These are phyloP conservation scores for Drechslera avenae DNA, from an alignment of 2,329 filamentous ascomycete species.

Conservation along the genomic window DNA sequence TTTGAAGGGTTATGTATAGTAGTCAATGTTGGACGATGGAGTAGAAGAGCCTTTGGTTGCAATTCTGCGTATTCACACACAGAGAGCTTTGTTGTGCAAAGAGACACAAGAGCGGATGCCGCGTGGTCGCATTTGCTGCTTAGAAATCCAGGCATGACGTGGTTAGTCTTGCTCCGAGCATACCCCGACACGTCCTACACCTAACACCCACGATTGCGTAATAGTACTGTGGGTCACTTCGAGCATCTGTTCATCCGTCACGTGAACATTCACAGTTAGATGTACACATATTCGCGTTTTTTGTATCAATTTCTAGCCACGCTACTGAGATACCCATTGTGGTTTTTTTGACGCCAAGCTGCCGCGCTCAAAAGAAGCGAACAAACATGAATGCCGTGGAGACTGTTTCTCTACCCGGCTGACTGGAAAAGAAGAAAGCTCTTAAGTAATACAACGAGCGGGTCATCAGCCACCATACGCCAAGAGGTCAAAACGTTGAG, in stretches of 20 bases:
- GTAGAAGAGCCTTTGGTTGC: not conserved
- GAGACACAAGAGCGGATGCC: too few species aligned
- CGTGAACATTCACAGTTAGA: too few species aligned
- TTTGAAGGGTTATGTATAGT: not conserved
- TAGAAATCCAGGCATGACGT: not conserved
- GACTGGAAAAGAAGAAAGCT: not conserved
- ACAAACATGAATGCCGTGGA: not conserved
- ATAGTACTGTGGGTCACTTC: too few species aligned
- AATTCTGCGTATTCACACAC: too few species aligned
- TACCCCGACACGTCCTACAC: too few species aligned
- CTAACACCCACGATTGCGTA: too few species aligned
- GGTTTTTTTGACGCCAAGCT: not conserved
- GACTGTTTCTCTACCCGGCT: slow-evolving; percentile 1
- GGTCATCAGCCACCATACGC: not conserved
- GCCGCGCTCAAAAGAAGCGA: slow-evolving; percentile 8
- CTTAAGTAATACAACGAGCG: slow-evolving; percentile 15
- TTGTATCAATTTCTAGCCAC: too few species aligned
- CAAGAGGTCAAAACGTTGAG: not conserved
- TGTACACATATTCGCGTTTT: too few species aligned
- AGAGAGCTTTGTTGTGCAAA: too few species aligned
- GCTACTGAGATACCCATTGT: too few species aligned
- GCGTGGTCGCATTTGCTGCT: not conserved
- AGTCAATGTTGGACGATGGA: not conserved
- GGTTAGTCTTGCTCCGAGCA: too few species aligned
- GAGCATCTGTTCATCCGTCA: too few species aligned